Base-by-base conservation (phyloP, 192 early-diverging fungal species). In the Umbelopsis sp. region DNA sequence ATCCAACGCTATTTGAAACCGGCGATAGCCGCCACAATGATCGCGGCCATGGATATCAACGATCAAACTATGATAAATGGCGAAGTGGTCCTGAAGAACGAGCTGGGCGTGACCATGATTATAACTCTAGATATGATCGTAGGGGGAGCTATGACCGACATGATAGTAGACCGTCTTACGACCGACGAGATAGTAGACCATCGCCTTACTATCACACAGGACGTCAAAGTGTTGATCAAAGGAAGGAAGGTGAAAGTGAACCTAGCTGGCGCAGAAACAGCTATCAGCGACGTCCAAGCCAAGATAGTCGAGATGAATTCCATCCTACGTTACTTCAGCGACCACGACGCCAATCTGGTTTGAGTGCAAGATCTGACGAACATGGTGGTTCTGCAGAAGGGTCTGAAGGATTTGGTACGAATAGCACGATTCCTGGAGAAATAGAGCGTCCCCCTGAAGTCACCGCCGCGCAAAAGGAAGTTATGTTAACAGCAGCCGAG, bases 401-500 rank as follows among this genome's bases (percentile, higher is more conserved):
- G 18, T 18, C 66, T 18, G 66, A 49, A 41, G 46, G 22, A 20
- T 41, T 69, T 35, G 20, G 30, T 33, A 45, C 66, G 8, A 18
- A 52, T 52, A 25, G 51, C 25, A 21, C 55, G 11, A 13, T 33
- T 61, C 55, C 55, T 35, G 55, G 55, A 15, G 55, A 61, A 61
- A 61, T 61, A 35, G 71, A 73, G 13, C 67, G 67, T 27, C 68
- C 71, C 23, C 25, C 67, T 37, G 72, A 71, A 72, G 66, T 79
- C 6, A 73, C 77, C 1, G 73, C 53, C 1, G 77, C 64, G 23
- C 77, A 79, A 64, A 49, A 72, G 18, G 74, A 75, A 37, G 70
- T 74, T 0, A 80, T 80, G 78, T 45, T 73, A 16, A 76, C 78
- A 3, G 78, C 78, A 23, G 78, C 78, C 13, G 78, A 80, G 70